Evolutionary conservation across 2,329 filamentous ascomycete genomes (phyloP).

Genomic region (Fonsecaea pedrosoi): DNA sequence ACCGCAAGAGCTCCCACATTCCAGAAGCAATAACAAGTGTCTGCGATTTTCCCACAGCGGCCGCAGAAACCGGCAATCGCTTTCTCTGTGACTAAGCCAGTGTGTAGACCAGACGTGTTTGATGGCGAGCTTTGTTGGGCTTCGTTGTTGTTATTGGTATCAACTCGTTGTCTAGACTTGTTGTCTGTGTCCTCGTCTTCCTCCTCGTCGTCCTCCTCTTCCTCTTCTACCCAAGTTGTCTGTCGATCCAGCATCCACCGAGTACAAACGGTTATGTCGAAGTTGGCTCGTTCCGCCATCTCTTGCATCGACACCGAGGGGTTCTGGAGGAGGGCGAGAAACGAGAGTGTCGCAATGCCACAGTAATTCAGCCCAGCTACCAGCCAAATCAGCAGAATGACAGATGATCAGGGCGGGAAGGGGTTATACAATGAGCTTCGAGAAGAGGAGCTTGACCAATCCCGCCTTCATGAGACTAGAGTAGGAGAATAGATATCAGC

Average conservation of each 20-base stretch:
- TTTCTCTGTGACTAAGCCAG: not conserved
- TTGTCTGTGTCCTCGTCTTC: constrained; percentile 12
- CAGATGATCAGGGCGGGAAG: constrained; percentile 21
- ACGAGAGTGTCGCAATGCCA: constrained; percentile 69
- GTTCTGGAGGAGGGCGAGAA: constrained; percentile 28
- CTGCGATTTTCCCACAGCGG: constrained; percentile 85
- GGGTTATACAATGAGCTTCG: constrained; percentile 75
- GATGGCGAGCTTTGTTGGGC: not conserved
- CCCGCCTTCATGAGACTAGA: constrained; percentile 81
- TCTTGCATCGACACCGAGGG: constrained; percentile 41
- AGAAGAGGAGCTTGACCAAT: constrained; percentile 78
- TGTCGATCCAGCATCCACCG: constrained; percentile 70
- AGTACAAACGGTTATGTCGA: constrained; percentile 51
- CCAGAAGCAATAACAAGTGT: constrained; percentile 98
- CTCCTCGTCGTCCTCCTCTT: constrained; percentile 55
- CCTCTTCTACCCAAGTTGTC: constrained; percentile 61
- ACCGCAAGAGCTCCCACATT: constrained; percentile 69
- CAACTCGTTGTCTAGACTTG: constrained; percentile 20
- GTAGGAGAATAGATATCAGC: constrained; percentile 16
- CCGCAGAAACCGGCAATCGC: constrained; percentile 78
- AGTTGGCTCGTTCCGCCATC: constrained; percentile 45
- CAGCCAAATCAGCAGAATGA: constrained; percentile 22
- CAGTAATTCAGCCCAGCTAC: constrained; percentile 90
- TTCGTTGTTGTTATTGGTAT: constrained; percentile 48
- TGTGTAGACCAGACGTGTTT: constrained; percentile 6